A percentile compares a stretch with the other conserved stretches of the same genome.
Conservation (phyloP, 495 filamentous ascomycete genomes). For the Podospora didyma region DNA sequence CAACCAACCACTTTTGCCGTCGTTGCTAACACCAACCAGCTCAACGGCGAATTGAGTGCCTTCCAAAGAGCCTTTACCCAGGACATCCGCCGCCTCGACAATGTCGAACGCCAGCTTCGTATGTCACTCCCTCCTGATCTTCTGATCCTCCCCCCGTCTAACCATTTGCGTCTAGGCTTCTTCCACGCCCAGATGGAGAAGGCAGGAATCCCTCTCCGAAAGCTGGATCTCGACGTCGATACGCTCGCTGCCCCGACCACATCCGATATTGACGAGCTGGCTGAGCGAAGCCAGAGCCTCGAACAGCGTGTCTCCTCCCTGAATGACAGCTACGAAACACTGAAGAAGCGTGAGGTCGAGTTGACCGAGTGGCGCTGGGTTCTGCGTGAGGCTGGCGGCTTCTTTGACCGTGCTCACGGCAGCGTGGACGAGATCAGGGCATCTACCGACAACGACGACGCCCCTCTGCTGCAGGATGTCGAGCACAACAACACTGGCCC, state of each 20-base stretch:
- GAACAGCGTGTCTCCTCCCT: conserved; percentile 87
- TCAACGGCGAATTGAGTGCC: conserved; percentile 86
- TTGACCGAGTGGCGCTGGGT: conserved; percentile 98
- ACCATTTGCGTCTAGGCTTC: conserved; percentile 54
- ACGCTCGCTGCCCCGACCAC: conserved; percentile 81
- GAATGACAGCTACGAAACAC: conserved; percentile 95
- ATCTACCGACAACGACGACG: conserved; percentile 83
- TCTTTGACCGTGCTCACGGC: conserved; percentile 94
- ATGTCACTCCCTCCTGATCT: conserved; percentile 34
- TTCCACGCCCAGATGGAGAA: conserved; percentile 96
- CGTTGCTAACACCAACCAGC: conserved; percentile 36
- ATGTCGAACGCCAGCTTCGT: conserved; percentile 96
- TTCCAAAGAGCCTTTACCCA: conserved; percentile 97
- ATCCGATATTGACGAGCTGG: conserved; percentile 90
- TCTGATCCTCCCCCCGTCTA: background rate
- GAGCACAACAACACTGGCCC: conserved; percentile 76
- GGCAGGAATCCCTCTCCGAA: conserved; percentile 73
- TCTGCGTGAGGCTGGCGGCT: conserved; percentile 86
- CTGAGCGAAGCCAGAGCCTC: conserved; percentile 84
- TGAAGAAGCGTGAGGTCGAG: conserved; percentile 96
- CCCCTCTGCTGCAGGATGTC: conserved; percentile 76
- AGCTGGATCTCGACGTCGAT: conserved; percentile 80
- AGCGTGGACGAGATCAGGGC: conserved; percentile 95
- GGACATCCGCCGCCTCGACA: conserved; percentile 93
- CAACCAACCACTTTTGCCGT: conserved; percentile 4